These are phyloP conservation scores for Tricladium varicosporioides DNA, from an alignment of 2,329 filamentous ascomycete species.

Conservation along the genomic window DNA sequence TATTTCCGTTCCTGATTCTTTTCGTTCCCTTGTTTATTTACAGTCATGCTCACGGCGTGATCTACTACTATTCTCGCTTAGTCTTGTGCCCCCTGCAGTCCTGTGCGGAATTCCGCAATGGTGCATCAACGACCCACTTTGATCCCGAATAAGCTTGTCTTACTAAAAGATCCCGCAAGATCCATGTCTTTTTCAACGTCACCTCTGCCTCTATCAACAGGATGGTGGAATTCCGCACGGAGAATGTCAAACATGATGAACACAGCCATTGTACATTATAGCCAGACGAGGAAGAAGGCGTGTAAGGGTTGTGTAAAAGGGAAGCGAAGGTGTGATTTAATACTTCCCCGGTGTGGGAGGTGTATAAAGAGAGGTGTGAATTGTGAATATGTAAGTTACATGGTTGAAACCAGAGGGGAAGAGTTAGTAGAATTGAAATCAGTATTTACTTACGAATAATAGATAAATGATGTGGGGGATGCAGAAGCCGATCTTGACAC, in stretches of 20 bases:
- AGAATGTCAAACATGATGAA: background rate
- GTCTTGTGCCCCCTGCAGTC: background rate
- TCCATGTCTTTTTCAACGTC: background rate
- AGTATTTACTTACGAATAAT: background rate
- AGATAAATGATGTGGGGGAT: background rate
- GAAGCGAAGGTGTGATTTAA: constrained; percentile 28
- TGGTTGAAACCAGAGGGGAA: no score
- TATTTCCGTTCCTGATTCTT: background rate
- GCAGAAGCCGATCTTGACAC: background rate
- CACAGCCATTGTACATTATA: background rate
- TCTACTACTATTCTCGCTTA: background rate
- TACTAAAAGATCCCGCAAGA: background rate
- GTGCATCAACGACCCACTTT: background rate
- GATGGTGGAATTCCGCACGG: constrained; percentile 10
- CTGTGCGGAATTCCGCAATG: background rate
- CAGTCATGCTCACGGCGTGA: background rate
- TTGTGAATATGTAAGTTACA: constrained; percentile 25
- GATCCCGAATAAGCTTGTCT: background rate
- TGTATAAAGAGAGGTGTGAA: constrained; percentile 14
- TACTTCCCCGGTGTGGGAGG: constrained; percentile 21
- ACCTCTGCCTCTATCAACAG: background rate
- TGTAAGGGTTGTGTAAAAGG: constrained; percentile 24
- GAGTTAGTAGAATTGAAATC: no score
- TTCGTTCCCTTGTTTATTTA: background rate
- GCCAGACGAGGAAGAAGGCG: constrained; percentile 15